Evolutionary conservation across 176 grass and related monocot genomes (phyloP).

Genomic region (Avena atlantica): DNA sequence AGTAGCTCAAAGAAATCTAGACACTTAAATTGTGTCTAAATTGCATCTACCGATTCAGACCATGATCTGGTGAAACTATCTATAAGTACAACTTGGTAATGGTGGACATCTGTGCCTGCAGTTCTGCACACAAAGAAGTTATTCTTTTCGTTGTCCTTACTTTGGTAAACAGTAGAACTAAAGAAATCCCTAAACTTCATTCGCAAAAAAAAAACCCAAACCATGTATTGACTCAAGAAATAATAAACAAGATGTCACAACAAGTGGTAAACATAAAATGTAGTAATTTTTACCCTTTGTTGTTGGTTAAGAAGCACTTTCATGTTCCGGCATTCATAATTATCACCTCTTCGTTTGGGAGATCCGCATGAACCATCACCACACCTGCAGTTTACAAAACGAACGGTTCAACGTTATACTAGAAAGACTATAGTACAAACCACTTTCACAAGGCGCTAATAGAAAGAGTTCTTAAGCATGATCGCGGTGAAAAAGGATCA

Average conservation of each 20-base stretch:
- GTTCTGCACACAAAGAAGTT: background rate
- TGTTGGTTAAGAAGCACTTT: slow-evolving; percentile 96
- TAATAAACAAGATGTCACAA: slow-evolving; percentile 32
- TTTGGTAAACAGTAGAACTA: background rate
- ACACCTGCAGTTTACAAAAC: slow-evolving; percentile 62
- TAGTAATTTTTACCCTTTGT: slow-evolving; percentile 74
- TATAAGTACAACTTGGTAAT: background rate
- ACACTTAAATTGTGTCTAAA: slow-evolving; percentile 26
- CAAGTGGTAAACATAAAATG: slow-evolving; percentile 41
- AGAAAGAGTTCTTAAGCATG: background rate
- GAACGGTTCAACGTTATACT: slow-evolving; percentile 22
- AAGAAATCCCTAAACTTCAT: background rate
- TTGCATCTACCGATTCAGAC: background rate
- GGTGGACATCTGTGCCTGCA: slow-evolving; percentile 14
- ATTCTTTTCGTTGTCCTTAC: background rate
- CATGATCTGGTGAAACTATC: slow-evolving; percentile 23
- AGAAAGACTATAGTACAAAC: slow-evolving; percentile 5
- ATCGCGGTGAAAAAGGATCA: background rate
- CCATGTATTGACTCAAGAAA: slow-evolving; percentile 24
- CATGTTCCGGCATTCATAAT: slow-evolving; percentile 98
- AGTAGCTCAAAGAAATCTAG: slow-evolving; percentile 23
- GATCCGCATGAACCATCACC: slow-evolving; percentile 91
- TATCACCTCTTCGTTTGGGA: slow-evolving; percentile 93
- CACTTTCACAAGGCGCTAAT: background rate
- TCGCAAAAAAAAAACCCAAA: slow-evolving; percentile 1